These are phyloP conservation scores for Hippophae gyantsensis DNA, from an alignment of 306 rosid genomes.

Conservation along the genomic window DNA sequence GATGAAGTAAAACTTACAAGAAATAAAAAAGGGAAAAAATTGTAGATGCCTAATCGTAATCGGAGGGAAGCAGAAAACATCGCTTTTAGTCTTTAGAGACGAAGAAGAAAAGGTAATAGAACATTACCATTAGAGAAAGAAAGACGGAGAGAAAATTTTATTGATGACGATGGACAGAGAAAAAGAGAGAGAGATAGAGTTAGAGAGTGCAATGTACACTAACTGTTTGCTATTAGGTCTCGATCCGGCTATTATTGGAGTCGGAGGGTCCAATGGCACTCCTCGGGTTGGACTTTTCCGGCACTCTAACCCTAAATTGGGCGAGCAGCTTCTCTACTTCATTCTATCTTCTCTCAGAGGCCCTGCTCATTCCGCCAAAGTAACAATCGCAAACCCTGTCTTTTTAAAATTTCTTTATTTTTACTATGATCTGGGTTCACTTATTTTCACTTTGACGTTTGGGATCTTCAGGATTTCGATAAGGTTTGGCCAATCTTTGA, in stretches of 20 bases:
- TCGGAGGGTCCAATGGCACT: constrained; percentile 65
- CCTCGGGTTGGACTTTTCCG: constrained; percentile 95
- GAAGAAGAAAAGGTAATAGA: constrained; percentile 13
- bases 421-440: constrained; percentile 16
- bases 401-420: neutral
- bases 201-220: constrained; percentile 39
- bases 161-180: constrained; percentile 99
- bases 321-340: constrained; percentile 95
- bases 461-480: constrained; percentile 81
- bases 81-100: neutral
- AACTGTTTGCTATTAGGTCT: constrained; percentile 67
- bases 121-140: neutral
- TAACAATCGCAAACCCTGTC: constrained; percentile 10
- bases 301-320: constrained; percentile 93
- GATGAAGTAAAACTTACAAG: neutral
- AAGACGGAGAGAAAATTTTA: neutral
- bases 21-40: neutral
- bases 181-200: constrained; percentile 97
- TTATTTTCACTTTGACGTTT: neutral
- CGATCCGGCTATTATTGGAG: constrained; percentile 92
- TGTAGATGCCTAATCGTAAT: constrained; percentile 16
- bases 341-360: constrained; percentile 91
- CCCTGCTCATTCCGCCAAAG: constrained; percentile 90
- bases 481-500: constrained; percentile 28
- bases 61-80: constrained; percentile 15